Base-by-base conservation (phyloP, 805 yeast genomes). In the Candida quercuum region DNA sequence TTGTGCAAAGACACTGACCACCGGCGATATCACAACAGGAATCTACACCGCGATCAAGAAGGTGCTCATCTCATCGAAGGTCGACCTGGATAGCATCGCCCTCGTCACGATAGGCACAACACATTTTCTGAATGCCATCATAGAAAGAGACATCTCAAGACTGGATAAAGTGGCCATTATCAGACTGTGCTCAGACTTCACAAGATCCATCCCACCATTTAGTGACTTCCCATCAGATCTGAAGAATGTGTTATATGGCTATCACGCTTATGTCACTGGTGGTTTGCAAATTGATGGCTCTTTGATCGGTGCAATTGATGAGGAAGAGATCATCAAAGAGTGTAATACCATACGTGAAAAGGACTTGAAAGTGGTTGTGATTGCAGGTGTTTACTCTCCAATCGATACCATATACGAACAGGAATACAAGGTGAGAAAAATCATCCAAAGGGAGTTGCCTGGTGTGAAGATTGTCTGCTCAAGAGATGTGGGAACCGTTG, bases 81-180 rank as follows among this genome's bases (percentile, higher is more conserved):
- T 51, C 18, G 47, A 46, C 15, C 37, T 45, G 3, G 48, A 58
- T 6, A 56, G 59, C 10, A 56, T 69, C 12, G 49, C 51, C 8
- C 47, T 69, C 0, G 67, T 67, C n/a, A 66, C 71, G 12, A 66
- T 69, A 39, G 73, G 74, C 11, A 69, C 73, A 9, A 69, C 73
- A 1, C 73, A 68, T 44, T 68, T 68, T 47, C 60, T 68, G 42
- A 68, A 68, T 49, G 72, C 72, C 10, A 71, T 68, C 13, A 55
- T 69, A 17, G 73, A 68, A 46, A 65, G 59, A 37, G 72, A 68
- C 43, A 39, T 47, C 15, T 59, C 63, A 10, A 49, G 69, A 40
- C 48, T 67, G 17, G 69, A 64, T n/a, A 56, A 46, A 33, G 71
- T 67, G 10, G 72, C 71, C 0, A 69, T 68, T 7, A 39, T 68